Evolutionary conservation across 2,329 filamentous ascomycete genomes (phyloP).

Genomic region (Pseudohalonectria lignicola): DNA sequence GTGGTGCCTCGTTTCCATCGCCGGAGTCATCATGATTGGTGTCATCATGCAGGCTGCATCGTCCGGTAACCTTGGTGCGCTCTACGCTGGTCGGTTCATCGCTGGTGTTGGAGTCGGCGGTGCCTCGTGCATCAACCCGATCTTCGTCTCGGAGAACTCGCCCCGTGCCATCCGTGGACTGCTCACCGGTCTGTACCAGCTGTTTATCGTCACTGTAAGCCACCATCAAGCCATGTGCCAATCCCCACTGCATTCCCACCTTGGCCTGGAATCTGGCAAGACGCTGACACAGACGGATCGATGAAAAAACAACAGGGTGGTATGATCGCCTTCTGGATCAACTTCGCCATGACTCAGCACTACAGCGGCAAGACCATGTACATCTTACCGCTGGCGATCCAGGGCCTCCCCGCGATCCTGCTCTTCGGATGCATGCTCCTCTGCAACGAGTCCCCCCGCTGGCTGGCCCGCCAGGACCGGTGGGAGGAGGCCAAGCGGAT

Average conservation of each 20-base stretch:
- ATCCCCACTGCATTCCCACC: no score
- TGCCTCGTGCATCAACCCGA: constrained; percentile 45
- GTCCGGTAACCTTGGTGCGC: constrained; percentile 16
- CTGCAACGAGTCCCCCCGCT: constrained; percentile 55
- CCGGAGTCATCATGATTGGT: constrained; percentile 14
- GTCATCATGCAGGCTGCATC: constrained; percentile 19
- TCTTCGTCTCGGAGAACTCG: constrained; percentile 50
- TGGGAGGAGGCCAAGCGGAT: constrained; percentile 54
- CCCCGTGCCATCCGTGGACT: constrained; percentile 48
- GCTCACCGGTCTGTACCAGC: constrained; percentile 48
- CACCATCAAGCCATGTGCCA: no score
- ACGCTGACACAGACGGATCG: no score
- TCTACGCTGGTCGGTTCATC: constrained; percentile 29
- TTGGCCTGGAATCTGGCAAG: no score
- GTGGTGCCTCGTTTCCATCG: constrained; percentile 10
- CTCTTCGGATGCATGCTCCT: constrained; percentile 43
- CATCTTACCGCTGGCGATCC: constrained; percentile 45
- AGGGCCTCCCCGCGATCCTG: constrained; percentile 42
- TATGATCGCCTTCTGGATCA: constrained; percentile 42
- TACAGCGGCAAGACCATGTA: constrained; percentile 1
- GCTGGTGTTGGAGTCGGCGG: constrained; percentile 39
- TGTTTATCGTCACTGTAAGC: constrained; percentile 26
- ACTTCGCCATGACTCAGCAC: constrained; percentile 34
- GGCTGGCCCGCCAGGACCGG: constrained; percentile 56
- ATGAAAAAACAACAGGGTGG: constrained; percentile 20